These are phyloP conservation scores for Epicoccum nigrum DNA, from an alignment of 2,329 filamentous ascomycete species.

Conservation along the genomic window DNA sequence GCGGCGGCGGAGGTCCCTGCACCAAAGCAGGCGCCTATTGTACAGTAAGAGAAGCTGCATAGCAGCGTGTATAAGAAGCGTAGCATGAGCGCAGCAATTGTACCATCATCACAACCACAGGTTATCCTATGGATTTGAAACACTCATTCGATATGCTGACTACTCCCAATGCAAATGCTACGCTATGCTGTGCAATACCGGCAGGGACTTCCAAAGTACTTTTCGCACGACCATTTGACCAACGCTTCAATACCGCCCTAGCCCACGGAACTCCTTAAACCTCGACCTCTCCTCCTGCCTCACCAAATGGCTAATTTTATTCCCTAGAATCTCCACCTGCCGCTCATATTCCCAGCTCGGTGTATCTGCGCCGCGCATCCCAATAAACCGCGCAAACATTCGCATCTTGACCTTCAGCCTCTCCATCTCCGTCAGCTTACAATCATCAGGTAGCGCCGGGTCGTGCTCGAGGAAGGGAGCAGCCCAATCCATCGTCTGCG, in stretches of 20 bases:
- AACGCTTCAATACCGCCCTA: slow-evolving; percentile 5
- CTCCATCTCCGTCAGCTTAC: slow-evolving; percentile 45
- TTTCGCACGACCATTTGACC: no score
- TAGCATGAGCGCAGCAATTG: slow-evolving; percentile 9
- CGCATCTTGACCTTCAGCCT: slow-evolving; percentile 64
- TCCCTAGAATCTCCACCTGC: slow-evolving; percentile 44
- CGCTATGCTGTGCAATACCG: no score
- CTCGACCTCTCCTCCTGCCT: slow-evolving; percentile 19
- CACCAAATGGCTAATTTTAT: slow-evolving; percentile 34
- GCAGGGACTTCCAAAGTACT: no score
- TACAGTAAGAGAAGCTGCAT: slow-evolving; percentile 4
- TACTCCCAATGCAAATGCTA: no score
- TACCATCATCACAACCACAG: slow-evolving; percentile 12
- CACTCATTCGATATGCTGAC: no score
- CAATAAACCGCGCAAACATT: slow-evolving; percentile 76
- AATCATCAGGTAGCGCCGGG: slow-evolving; percentile 22
- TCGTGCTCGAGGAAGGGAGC: slow-evolving; percentile 46
- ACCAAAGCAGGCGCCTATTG: slow-evolving; percentile 2
- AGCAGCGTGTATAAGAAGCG: background rate
- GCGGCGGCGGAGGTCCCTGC: slow-evolving; percentile 1
- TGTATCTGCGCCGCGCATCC: slow-evolving; percentile 67
- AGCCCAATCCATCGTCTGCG: slow-evolving; percentile 70
- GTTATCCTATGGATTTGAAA: no score
- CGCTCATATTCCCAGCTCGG: slow-evolving; percentile 55
- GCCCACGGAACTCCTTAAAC: slow-evolving; percentile 21